Evolutionary conservation across 352 stramenopile species (phyloP).

Genomic region (Globisporangium paddicum): DNA sequence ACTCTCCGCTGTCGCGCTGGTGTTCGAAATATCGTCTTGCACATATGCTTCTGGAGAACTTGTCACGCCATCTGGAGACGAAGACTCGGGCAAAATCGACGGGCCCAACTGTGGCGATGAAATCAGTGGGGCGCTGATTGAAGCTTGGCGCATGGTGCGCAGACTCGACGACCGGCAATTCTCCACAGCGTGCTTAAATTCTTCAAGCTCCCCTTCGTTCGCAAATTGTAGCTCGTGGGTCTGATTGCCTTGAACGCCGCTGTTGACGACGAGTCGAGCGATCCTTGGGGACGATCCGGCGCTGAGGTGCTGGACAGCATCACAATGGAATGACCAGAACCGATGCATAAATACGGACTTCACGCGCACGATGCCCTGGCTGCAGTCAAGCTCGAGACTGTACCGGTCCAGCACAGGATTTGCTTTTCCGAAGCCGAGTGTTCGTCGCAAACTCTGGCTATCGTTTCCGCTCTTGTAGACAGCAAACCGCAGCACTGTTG

Average conservation of each 20-base stretch:
- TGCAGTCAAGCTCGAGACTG: slow-evolving; percentile 71
- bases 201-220: slow-evolving; percentile 55
- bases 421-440: slow-evolving; percentile 59
- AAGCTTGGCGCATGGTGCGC: slow-evolving; percentile 31
- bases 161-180: slow-evolving; percentile 41
- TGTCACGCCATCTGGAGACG: slow-evolving; percentile 18
- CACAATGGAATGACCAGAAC: slow-evolving; percentile 75
- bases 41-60: background rate
- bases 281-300: slow-evolving; percentile 33
- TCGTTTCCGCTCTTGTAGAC: slow-evolving; percentile 72
- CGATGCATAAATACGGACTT: slow-evolving; percentile 85
- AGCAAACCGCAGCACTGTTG: slow-evolving; percentile 64
- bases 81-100: slow-evolving; percentile 16
- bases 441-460: slow-evolving; percentile 43
- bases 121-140: slow-evolving; percentile 15
- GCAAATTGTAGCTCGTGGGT: slow-evolving; percentile 70
- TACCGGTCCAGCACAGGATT: slow-evolving; percentile 75
- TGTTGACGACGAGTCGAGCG: slow-evolving; percentile 47
- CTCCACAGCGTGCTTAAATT: slow-evolving; percentile 64
- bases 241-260: slow-evolving; percentile 48
- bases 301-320: slow-evolving; percentile 47
- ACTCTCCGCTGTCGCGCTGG: background rate
- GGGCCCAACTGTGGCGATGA: slow-evolving; percentile 19
- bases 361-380: slow-evolving; percentile 60
- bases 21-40: background rate